A percentile compares a stretch with the other conserved stretches of the same genome.
phyloP scores from a whole-genome alignment of 1,284 basidiomycete genomes.

The Trichosporon sp. region DNA sequence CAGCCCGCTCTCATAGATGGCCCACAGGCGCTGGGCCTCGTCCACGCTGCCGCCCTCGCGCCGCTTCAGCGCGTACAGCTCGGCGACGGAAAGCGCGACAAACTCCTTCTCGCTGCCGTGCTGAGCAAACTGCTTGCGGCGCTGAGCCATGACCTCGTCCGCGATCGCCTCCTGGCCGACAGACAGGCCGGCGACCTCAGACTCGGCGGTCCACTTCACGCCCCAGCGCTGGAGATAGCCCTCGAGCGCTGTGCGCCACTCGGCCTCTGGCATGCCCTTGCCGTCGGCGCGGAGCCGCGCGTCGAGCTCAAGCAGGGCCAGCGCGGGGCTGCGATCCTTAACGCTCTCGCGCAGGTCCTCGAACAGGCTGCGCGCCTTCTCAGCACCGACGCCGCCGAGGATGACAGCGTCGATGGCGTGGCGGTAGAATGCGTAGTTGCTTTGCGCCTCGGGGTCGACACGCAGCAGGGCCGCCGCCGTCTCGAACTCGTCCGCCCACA shows the following conservation, averaged over 20 bases:
- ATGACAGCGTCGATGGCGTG: conserved; percentile 20
- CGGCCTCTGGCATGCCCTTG: conserved; percentile 14
- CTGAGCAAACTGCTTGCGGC: not conserved
- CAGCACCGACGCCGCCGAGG: not conserved
- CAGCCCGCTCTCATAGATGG: conserved; percentile 30
- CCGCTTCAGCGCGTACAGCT: conserved; percentile 23
- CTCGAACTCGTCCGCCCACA: conserved; percentile 30
- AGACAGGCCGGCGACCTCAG: conserved; percentile 31
- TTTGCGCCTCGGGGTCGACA: conserved; percentile 27
- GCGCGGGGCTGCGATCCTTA: conserved; percentile 30
- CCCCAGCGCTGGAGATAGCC: conserved; percentile 39
- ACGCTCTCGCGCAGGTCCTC: not conserved
- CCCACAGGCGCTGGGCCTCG: conserved; percentile 27
- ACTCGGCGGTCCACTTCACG: conserved; percentile 29
- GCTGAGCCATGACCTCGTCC: conserved; percentile 5
- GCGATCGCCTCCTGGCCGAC: not conserved
- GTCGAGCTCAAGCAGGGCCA: conserved; percentile 34
- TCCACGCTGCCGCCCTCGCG: not conserved
- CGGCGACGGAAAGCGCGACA: conserved; percentile 25
- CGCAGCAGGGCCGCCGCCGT: conserved; percentile 21
- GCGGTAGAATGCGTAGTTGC: conserved; percentile 42
- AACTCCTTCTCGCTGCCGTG: conserved; percentile 29
- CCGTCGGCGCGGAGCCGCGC: conserved; percentile 4
- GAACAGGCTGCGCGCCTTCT: conserved; percentile 11
- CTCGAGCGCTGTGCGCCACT: conserved; percentile 17